Evolutionary conservation across 805 yeast species (phyloP).

Genomic region (Jamesozyma lodderae): DNA sequence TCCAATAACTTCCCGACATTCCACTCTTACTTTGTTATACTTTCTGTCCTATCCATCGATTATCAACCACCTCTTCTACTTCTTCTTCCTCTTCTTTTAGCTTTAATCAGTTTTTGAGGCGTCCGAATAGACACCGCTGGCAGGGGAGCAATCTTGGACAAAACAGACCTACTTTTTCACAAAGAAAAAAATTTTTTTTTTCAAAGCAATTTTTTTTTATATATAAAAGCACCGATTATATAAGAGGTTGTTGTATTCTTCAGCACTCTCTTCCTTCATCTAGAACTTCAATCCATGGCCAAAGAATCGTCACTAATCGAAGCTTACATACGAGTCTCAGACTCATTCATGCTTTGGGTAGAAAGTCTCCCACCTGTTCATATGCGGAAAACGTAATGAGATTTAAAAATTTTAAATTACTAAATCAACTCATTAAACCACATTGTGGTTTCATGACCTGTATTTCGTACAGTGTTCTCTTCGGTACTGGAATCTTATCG

Average conservation of each 20-base stretch:
- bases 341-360: constrained; percentile 52
- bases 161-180: too few species aligned
- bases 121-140: too few species aligned
- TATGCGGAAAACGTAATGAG: constrained; percentile 56
- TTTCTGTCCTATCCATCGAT: background rate
- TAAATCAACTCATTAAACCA: constrained; percentile 32
- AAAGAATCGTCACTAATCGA: constrained; percentile 66
- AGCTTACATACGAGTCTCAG: constrained; percentile 44
- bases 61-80: too few species aligned
- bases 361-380: constrained; percentile 76
- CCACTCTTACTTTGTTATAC: background rate
- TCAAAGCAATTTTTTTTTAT: too few species aligned
- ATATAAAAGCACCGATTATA: too few species aligned
- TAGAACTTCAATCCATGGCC: constrained; percentile 45
- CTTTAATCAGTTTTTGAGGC: too few species aligned
- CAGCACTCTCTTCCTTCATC: too few species aligned
- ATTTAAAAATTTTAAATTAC: constrained; percentile 31
- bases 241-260: too few species aligned
- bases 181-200: too few species aligned
- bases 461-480: constrained; percentile 22
- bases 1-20: constrained; percentile 83
- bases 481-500: constrained; percentile 53
- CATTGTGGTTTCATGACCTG: constrained; percentile 16
- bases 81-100: too few species aligned
- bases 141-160: too few species aligned